These are phyloP conservation scores for Flaveria linearis DNA, from an alignment of 129 eudicot species.

Conservation along the genomic window DNA sequence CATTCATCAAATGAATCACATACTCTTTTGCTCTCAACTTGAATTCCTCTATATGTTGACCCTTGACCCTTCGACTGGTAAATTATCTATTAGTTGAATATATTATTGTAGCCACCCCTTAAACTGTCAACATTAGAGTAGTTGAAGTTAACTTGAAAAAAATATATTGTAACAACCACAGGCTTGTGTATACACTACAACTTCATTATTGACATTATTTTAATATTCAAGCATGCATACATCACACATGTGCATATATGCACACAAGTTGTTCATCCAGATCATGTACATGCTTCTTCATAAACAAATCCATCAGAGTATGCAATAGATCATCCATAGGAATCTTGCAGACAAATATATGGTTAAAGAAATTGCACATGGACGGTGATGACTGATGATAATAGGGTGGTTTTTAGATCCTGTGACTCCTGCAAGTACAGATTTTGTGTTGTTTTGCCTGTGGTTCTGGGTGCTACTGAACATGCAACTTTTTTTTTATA, in stretches of 20 bases:
- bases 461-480: conserved; percentile 30
- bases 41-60: too few relatives aligned
- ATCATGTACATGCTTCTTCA: conserved; percentile 26
- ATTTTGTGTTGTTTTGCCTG: conserved; percentile 46
- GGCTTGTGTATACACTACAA: conserved; percentile 26
- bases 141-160: not conserved
- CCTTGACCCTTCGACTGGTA: too few relatives aligned
- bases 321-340: conserved; percentile 38
- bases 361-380: conserved; percentile 20
- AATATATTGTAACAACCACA: conserved; percentile 19
- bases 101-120: not conserved
- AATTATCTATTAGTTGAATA: not conserved
- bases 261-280: conserved; percentile 36
- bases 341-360: conserved; percentile 37
- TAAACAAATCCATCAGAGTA: conserved; percentile 32
- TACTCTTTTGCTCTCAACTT: not conserved
- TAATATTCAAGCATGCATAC: conserved; percentile 29
- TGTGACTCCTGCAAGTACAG: conserved; percentile 32
- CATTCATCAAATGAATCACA: not conserved
- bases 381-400: conserved; percentile 21
- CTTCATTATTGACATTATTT: conserved; percentile 28
- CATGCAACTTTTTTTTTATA: conserved; percentile 32
- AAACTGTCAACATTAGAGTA: not conserved
- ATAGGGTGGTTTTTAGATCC: conserved; percentile 28
- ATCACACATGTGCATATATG: conserved; percentile 37